Evolutionary conservation across 106 monocot species (phyloP).

Genomic region (Phalaenopsis aphrodite): DNA sequence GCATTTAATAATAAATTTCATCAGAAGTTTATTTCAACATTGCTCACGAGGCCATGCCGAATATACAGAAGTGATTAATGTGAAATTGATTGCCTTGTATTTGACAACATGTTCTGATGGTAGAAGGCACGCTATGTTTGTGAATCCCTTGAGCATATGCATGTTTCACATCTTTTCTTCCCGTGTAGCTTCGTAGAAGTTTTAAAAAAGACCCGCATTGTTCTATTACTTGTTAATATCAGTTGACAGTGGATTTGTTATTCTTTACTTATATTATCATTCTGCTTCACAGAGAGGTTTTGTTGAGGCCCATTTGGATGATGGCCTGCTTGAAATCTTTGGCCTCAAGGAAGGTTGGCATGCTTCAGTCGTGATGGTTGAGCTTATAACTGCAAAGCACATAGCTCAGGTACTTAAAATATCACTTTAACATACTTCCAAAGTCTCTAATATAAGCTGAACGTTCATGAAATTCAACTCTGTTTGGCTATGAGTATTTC

Average conservation of each 20-base stretch:
- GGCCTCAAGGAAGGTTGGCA: constrained; percentile 87
- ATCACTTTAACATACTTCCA: not conserved
- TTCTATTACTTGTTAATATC: not conserved
- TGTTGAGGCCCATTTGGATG: constrained; percentile 70
- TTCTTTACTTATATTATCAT: not conserved
- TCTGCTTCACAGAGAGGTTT: constrained; percentile 49
- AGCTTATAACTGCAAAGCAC: constrained; percentile 65
- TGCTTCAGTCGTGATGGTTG: constrained; percentile 72
- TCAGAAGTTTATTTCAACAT: not conserved
- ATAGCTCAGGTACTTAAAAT: constrained; percentile 60
- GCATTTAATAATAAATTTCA: not conserved
- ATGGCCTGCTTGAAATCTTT: constrained; percentile 73
- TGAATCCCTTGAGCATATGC: not conserved
- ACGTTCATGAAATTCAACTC: not conserved
- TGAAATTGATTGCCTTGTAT: not conserved
- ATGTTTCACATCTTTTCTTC: not conserved
- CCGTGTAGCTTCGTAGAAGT: not conserved
- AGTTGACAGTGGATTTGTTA: not conserved
- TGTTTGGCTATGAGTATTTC: not conserved
- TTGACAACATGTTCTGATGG: not conserved
- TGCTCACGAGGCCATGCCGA: no score
- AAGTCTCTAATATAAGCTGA: not conserved
- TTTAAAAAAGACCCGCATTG: not conserved
- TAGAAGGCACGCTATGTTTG: not conserved
- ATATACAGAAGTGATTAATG: no score